Evolutionary conservation across 805 yeast genomes (phyloP), one percentile per base, ranked within the genome.

Genomic region (Kodamaea lidongshanica): DNA sequence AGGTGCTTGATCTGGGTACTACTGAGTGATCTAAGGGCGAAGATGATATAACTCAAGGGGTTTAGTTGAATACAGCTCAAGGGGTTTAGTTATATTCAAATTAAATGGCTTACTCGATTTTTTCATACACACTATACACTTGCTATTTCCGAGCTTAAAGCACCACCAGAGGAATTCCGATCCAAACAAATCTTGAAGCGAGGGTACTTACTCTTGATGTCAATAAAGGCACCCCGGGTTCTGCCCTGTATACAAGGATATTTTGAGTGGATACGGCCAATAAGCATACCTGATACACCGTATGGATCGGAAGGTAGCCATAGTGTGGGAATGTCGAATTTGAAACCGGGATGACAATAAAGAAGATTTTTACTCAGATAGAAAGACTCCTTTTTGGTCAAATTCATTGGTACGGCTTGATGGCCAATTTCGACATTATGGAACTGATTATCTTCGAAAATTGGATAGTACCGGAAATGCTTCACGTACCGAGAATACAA

Each of bases 401-500:
- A 26, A 12, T 17, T 26, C 14, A 17, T 8, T 7, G 23, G 13
- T 12, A 8, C 25, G 15, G 16, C 11, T 20, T n/a, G 6, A 9
- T 30, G 20, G 10, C 24, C 21, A 19, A 17, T 19, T 20, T 25
- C 5, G 23, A 21, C 13, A 13, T 27, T 34, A 7, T 25, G 16
- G 7, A 19, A 30, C 8, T 34, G 21, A 23, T 39, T 38, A 9
- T 50, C 57, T 6, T 38, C 11, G 12, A 54, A 29, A 15, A 56
- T 46, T 1, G 70, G 65, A 7, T 54, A 34, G 30, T 38, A 49
- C 4, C 48, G 28, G 30, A 61, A 56, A 38, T 58, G 53, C 29
- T 44, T 48, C 7, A 33, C 33, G 32, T 50, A 77, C 24, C 67
- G 49, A 22, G 48, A 53, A 28, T 70, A 67, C 7, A 82, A 60